These are phyloP conservation scores for Kernera saxatilis DNA, from an alignment of 345 rosid species.

Conservation along the genomic window DNA sequence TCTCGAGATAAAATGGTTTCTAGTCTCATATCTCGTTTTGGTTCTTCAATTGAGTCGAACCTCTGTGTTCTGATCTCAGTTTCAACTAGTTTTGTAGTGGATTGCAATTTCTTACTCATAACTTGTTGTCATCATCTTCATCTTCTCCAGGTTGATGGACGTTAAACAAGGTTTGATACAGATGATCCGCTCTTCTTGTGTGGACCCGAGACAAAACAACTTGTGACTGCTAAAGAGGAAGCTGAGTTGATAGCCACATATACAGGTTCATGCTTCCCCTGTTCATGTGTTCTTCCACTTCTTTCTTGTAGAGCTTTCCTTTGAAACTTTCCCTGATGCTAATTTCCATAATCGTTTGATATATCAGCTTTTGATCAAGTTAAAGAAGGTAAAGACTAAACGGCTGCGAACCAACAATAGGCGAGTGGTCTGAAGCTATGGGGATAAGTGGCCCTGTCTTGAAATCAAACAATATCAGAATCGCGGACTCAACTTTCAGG, in stretches of 20 bases:
- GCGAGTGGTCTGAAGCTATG: slow-evolving; percentile 75
- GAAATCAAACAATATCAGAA: slow-evolving; percentile 67
- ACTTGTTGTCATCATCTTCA: not conserved
- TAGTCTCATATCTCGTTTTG: not conserved
- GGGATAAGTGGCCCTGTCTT: slow-evolving; percentile 53
- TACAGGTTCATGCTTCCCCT: slow-evolving; percentile 48
- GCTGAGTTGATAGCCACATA: slow-evolving; percentile 53
- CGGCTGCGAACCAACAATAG: slow-evolving; percentile 68
- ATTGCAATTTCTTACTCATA: not conserved
- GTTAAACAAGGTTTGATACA: slow-evolving; percentile 53
- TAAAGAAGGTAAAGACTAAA: slow-evolving; percentile 60
- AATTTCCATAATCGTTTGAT: slow-evolving; percentile 1
- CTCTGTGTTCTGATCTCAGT: not conserved
- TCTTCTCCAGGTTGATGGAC: slow-evolving; percentile 57
- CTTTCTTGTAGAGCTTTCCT: not conserved
- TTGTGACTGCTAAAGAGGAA: slow-evolving; percentile 72
- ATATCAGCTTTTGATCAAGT: slow-evolving; percentile 52
- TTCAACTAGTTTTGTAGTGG: not conserved
- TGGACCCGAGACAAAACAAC: slow-evolving; percentile 75
- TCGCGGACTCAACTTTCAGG: slow-evolving; percentile 77
- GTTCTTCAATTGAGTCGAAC: not conserved
- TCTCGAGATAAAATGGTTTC: not conserved
- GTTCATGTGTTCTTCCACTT: slow-evolving; percentile 1
- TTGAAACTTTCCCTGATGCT: not conserved
- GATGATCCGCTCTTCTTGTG: slow-evolving; percentile 71